phyloP scores from a whole-genome alignment of 441 rosid genomes.

The Aquilaria agallochum region DNA sequence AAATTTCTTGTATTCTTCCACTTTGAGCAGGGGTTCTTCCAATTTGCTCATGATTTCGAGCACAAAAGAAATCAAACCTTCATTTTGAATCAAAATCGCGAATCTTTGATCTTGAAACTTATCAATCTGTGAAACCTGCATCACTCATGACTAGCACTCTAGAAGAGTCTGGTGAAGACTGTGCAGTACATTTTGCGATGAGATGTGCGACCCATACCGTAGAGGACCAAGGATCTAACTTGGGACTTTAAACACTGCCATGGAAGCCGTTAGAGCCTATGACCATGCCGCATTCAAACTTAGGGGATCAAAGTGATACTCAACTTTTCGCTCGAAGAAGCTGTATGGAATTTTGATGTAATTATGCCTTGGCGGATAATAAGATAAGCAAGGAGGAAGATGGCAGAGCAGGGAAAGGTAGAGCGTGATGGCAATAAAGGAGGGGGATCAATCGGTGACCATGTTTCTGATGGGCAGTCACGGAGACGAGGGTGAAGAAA shows the following conservation, averaged over 20 bases:
- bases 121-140: too few species aligned
- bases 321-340: constrained; percentile 85
- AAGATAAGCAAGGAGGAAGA: constrained; percentile 44
- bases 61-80: constrained; percentile 16
- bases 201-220: constrained; percentile 86
- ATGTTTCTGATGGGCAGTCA: too few species aligned
- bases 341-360: constrained; percentile 16
- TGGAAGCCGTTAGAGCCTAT: constrained; percentile 88
- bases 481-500: too few species aligned
- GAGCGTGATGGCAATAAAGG: too few species aligned
- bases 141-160: constrained; percentile 33
- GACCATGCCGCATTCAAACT: constrained; percentile 79
- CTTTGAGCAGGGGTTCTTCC: constrained; percentile 22
- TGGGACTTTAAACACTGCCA: constrained; percentile 77
- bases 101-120: too few species aligned
- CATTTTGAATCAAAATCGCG: constrained; percentile 13
- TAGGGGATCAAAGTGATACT: constrained; percentile 78
- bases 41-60: constrained; percentile 12
- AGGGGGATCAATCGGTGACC: too few species aligned
- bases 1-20: constrained; percentile 8
- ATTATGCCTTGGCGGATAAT: constrained; percentile 15
- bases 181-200: constrained; percentile 96
- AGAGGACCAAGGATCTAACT: constrained; percentile 81
- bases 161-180: constrained; percentile 90
- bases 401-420: constrained; percentile 12